phyloP scores from a whole-genome alignment of 768 basidiomycete genomes.

The Calocera cornea region DNA sequence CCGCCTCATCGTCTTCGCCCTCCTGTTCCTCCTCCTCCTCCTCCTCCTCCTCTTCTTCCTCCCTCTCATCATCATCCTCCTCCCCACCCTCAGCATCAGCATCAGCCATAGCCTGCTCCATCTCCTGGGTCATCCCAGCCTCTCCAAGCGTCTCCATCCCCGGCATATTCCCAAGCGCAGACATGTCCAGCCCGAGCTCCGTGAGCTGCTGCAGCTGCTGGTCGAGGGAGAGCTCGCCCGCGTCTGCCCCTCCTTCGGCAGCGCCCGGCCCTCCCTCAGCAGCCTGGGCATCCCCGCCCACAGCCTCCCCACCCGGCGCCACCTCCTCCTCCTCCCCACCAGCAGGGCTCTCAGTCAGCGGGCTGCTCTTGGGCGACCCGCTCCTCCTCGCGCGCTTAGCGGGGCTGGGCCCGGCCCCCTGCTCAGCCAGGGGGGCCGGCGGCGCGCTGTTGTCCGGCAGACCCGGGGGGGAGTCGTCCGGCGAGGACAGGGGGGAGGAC shows the following conservation, averaged over 20 bases:
- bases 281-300: too few relatives aligned
- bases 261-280: neutral
- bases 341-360: slow-evolving; percentile 3
- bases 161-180: neutral
- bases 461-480: neutral
- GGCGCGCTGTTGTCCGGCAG: neutral
- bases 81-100: neutral
- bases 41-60: neutral
- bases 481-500: neutral
- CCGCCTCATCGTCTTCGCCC: neutral
- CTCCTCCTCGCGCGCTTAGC: neutral
- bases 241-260: neutral
- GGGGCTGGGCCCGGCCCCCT: neutral
- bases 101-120: too few relatives aligned
- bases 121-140: neutral
- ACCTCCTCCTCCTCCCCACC: too few relatives aligned
- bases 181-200: neutral
- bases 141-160: neutral
- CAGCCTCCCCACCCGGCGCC: too few relatives aligned
- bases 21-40: neutral
- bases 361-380: neutral
- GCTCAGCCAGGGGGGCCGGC: neutral
- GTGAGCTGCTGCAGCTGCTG: neutral
- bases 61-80: neutral
- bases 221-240: neutral